Evolutionary conservation across 306 rosid genomes (phyloP).

Genomic region (Prosopis cineraria): DNA sequence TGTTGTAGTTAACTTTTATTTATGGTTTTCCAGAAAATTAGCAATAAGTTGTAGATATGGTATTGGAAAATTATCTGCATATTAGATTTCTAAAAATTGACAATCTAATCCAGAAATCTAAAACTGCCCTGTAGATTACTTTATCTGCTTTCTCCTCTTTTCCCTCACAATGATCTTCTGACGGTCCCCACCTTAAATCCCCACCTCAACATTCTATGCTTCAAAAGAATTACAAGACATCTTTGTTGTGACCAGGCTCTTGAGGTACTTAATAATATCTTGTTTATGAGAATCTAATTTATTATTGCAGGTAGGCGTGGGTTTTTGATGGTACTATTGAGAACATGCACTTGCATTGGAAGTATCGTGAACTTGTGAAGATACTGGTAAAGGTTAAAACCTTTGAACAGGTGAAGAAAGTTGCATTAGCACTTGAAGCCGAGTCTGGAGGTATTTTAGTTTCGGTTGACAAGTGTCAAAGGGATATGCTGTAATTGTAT

Average conservation of each 20-base stretch:
- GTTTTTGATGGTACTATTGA: slow-evolving; percentile 97
- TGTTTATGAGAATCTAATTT: slow-evolving; percentile 40
- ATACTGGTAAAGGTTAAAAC: slow-evolving; percentile 72
- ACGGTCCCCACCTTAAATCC: background rate
- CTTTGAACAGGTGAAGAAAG: slow-evolving; percentile 82
- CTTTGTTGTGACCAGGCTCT: background rate
- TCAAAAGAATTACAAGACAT: background rate
- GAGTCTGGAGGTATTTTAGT: slow-evolving; percentile 95
- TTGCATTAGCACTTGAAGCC: slow-evolving; percentile 94
- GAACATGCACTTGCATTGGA: slow-evolving; percentile 99
- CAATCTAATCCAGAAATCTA: slow-evolving; percentile 21
- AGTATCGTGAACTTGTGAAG: slow-evolving; percentile 89
- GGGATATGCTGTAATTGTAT: slow-evolving; percentile 77
- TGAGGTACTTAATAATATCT: background rate
- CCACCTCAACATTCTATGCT: background rate
- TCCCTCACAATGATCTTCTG: background rate
- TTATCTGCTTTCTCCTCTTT: background rate
- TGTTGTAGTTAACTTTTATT: background rate
- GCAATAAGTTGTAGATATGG: background rate
- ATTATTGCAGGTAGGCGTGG: slow-evolving; percentile 86
- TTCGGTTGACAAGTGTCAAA: slow-evolving; percentile 89
- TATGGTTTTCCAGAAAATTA: background rate
- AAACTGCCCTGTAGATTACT: background rate
- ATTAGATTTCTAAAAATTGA: slow-evolving; percentile 17
- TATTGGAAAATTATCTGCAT: slow-evolving; percentile 14